These are phyloP conservation scores for Gymnopilus junonius DNA, from an alignment of 768 basidiomycete genomes.

Conservation along the genomic window DNA sequence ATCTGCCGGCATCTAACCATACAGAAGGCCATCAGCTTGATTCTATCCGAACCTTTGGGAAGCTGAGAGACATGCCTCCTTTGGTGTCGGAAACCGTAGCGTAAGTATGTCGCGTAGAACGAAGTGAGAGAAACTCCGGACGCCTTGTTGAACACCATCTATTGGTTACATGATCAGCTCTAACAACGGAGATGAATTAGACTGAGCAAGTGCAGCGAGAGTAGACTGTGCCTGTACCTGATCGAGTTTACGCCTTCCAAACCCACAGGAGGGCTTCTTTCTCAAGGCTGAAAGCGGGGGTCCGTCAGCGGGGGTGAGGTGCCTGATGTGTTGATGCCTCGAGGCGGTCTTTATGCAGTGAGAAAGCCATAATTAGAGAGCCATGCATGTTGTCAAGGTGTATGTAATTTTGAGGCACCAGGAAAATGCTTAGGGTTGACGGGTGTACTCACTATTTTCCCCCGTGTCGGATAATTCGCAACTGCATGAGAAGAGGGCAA, in stretches of 20 bases:
- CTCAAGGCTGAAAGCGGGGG: constrained; percentile 3
- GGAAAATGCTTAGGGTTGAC: not conserved
- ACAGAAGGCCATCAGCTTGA: not conserved
- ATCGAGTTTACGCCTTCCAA: not conserved
- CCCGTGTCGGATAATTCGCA: not conserved
- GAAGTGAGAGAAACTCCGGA: not conserved
- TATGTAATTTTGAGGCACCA: constrained; percentile 2
- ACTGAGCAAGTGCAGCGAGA: too few relatives aligned
- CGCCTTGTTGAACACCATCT: not conserved
- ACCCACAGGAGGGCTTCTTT: not conserved
- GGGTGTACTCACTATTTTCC: not conserved
- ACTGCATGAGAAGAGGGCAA: not conserved
- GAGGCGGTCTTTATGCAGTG: not conserved
- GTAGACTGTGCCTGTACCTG: constrained; percentile 8
- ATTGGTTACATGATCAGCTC: not conserved
- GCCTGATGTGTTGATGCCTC: constrained; percentile 4
- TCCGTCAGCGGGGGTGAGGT: not conserved
- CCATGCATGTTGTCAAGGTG: not conserved
- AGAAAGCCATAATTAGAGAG: not conserved
- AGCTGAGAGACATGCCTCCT: not conserved
- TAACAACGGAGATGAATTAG: not conserved
- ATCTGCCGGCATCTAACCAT: not conserved
- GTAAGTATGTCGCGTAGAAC: not conserved
- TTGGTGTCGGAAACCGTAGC: not conserved
- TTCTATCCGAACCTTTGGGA: not conserved